Evolutionary conservation across 2,329 filamentous ascomycete genomes (phyloP), one percentile per base, ranked within the genome.

Genomic region (Apiospora hydei): DNA sequence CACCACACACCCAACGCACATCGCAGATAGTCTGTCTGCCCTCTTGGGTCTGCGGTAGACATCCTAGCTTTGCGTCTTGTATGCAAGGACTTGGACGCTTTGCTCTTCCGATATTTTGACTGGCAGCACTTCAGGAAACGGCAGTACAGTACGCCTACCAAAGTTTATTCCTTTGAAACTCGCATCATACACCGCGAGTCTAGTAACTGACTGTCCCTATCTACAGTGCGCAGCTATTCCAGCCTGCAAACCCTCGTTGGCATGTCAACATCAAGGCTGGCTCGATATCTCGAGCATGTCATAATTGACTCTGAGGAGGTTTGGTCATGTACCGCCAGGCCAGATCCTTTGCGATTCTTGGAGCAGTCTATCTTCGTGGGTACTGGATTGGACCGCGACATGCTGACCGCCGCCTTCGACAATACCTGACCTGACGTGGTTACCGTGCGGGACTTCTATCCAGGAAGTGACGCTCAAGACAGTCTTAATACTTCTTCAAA

Each of bases 21-120:
- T 43, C 13, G 41, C 41, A 8, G 41, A 41, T 13, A 10, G n/a
- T n/a, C n/a, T n/a, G 8, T 41, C 10, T 6, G 46, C 16, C 46
- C 6, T 16, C 18, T 21, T 1, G 16, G 46, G 34, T 3, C 3
- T 34, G 3, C 3, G 34, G 34, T 34, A 34, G n/a, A n/a, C n/a
- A n/a, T 51, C 47, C 18, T n/a, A 5, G 18, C 46, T 47, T 47
- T 47, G 46, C 46, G 46, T 47, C 46, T 47, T 21, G 46, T 47
- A 47, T 51, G 47, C n/a, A 51, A 51, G 47, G 46, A 47, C 46
- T 47, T 47, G n/a, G n/a, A n/a, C n/a, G n/a, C n/a, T n/a, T 18
- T 47, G 3, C 44, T 47, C 44, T 47, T 47, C 16, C 44, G 5
- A 4, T 18, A 16, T 47, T 47, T 47, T 21, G 44, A 16, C 44